phyloP scores from a whole-genome alignment of 495 filamentous ascomycete genomes.

The Penicillium chermesinum region DNA sequence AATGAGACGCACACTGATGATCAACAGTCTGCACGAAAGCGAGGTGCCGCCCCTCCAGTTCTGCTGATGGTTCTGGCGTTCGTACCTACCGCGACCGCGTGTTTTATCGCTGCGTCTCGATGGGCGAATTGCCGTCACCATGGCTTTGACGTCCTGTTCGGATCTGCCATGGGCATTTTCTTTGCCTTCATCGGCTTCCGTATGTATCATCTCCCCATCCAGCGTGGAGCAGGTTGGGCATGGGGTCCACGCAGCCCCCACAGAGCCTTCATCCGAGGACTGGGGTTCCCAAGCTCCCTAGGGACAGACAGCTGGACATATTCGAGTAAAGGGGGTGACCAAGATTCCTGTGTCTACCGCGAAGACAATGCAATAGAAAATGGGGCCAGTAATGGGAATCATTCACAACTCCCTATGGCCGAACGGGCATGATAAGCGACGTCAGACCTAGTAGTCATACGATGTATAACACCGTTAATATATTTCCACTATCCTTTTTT shows the following conservation, averaged over 20 bases:
- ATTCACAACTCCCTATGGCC: not conserved
- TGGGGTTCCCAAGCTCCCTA: slow-evolving; percentile 50
- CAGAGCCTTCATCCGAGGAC: slow-evolving; percentile 54
- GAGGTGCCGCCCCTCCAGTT: slow-evolving; percentile 56
- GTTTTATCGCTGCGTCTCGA: slow-evolving; percentile 57
- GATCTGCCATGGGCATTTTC: slow-evolving; percentile 50
- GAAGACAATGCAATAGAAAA: not conserved
- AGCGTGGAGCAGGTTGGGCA: slow-evolving; percentile 51
- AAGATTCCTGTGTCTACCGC: not conserved
- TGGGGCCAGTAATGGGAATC: not conserved
- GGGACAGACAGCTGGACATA: slow-evolving; percentile 34
- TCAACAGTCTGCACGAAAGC: slow-evolving; percentile 31
- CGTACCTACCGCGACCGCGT: slow-evolving; percentile 51
- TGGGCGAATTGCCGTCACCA: slow-evolving; percentile 61
- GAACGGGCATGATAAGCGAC: not conserved
- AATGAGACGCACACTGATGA: slow-evolving; percentile 20
- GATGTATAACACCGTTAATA: too few relatives aligned
- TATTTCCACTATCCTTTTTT: too few relatives aligned
- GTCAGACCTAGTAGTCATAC: not conserved
- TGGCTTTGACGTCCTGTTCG: slow-evolving; percentile 60
- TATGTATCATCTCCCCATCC: slow-evolving; percentile 66
- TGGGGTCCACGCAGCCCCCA: slow-evolving; percentile 41
- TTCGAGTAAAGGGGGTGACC: too few relatives aligned
- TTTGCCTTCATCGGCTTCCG: slow-evolving; percentile 54
- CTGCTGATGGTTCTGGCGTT: slow-evolving; percentile 53